phyloP scores from a whole-genome alignment of 2,329 filamentous ascomycete genomes.

The Diaporthe australafricana region DNA sequence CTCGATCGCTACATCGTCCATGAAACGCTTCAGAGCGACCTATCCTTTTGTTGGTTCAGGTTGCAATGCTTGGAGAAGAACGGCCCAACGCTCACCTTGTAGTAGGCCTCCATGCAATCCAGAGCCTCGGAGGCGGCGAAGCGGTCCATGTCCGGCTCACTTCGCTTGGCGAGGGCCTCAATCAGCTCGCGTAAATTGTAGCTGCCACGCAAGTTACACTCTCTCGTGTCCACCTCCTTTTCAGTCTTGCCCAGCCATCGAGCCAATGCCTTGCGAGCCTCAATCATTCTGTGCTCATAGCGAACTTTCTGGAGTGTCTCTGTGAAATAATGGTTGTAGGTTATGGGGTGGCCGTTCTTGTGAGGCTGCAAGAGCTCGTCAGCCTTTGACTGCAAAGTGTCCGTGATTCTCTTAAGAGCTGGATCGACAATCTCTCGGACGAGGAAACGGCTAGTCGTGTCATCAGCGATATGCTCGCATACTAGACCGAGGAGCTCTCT shows the following conservation, averaged over 20 bases:
- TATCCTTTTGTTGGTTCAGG: constrained; percentile 38
- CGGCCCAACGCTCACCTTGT: constrained; percentile 43
- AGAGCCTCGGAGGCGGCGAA: constrained; percentile 47
- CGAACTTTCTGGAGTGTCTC: constrained; percentile 50
- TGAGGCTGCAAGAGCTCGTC: constrained; percentile 54
- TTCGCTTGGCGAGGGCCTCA: background rate
- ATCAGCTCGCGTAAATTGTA: background rate
- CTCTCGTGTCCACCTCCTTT: background rate
- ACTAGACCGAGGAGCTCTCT: constrained; percentile 6
- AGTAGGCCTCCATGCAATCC: constrained; percentile 51
- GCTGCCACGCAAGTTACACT: background rate
- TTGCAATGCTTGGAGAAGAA: background rate
- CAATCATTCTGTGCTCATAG: constrained; percentile 28
- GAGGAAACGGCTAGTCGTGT: background rate
- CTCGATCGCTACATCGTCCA: constrained; percentile 56
- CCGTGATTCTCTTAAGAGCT: constrained; percentile 42
- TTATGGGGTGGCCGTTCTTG: constrained; percentile 57
- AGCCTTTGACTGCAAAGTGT: constrained; percentile 48
- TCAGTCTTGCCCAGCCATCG: constrained; percentile 12
- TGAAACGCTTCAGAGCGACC: constrained; percentile 57
- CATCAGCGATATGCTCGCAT: constrained; percentile 15
- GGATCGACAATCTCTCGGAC: constrained; percentile 34
- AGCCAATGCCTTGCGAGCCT: background rate
- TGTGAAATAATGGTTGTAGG: constrained; percentile 62
- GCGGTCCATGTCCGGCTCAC: constrained; percentile 43